A percentile compares a stretch with the other conserved stretches of the same genome.
These are phyloP conservation scores for Mycena belliarum DNA, from an alignment of 768 basidiomycete genomes.

Conservation along the genomic window DNA sequence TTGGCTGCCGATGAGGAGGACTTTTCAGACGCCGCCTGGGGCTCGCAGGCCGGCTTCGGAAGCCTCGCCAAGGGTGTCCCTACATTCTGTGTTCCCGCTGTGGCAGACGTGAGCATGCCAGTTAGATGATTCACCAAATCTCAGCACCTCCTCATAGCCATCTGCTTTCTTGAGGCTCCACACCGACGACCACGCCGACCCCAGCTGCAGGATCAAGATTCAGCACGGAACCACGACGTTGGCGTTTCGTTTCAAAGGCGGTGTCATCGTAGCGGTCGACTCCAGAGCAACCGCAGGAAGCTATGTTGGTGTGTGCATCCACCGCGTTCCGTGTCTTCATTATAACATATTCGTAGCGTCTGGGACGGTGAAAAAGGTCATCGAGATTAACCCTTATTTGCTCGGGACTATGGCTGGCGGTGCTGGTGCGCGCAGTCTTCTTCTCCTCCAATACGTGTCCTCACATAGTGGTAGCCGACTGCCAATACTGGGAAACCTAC, in stretches of 20 bases:
- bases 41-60: conserved; percentile 82
- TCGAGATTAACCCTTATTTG: conserved; percentile 98
- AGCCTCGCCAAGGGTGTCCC: conserved; percentile 71
- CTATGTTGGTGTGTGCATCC: conserved; percentile 76
- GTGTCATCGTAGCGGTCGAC: conserved; percentile 99
- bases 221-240: conserved; percentile 98
- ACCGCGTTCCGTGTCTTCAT: not conserved
- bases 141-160: conserved; percentile 53
- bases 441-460: not conserved
- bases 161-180: conserved; percentile 88
- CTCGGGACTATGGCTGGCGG: conserved; percentile 99
- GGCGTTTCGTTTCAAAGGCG: conserved; percentile 94
- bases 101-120: conserved; percentile 72
- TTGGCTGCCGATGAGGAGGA: conserved; percentile 61
- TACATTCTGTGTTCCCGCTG: conserved; percentile 68
- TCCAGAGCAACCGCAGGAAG: conserved; percentile 96
- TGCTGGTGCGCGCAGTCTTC: conserved; percentile 62
- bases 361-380: conserved; percentile 98
- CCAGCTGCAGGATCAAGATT: conserved; percentile 94
- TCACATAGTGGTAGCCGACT: conserved; percentile 62
- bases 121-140: not conserved
- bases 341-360: conserved; percentile 58
- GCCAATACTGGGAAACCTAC: conserved; percentile 99
- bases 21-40: conserved; percentile 73
- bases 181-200: conserved; percentile 95